phyloP scores from a whole-genome alignment of 176 grass and related monocot genomes.

The Rhynchospora breviuscula region DNA sequence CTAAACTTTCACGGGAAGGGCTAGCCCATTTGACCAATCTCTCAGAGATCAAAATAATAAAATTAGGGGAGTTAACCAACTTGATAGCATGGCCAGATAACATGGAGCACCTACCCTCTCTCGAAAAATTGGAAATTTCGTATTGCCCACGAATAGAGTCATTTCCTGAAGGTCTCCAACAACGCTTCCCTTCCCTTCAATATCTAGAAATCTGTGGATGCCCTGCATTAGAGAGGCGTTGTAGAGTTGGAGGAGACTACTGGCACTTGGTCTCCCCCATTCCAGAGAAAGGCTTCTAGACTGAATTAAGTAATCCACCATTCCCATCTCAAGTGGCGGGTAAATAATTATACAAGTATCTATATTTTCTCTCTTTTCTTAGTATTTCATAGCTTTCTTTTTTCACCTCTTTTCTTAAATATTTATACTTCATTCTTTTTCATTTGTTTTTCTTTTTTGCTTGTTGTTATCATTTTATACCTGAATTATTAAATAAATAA shows the following conservation, averaged over 20 bases:
- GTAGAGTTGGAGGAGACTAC: neutral
- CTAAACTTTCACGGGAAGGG: neutral
- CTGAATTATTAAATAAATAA: too few species aligned
- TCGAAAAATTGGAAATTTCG: neutral
- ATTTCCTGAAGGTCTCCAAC: neutral
- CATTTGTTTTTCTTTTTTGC: too few species aligned
- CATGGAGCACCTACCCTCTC: neutral
- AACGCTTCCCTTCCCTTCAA: neutral
- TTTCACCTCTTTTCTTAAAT: too few species aligned
- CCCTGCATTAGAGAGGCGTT: neutral
- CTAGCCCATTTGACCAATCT: neutral
- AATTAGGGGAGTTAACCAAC: neutral
- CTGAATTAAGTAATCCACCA: too few species aligned
- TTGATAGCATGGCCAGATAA: neutral
- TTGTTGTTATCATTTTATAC: too few species aligned
- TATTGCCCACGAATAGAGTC: neutral
- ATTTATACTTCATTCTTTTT: too few species aligned
- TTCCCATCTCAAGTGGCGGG: too few species aligned
- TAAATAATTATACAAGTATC: too few species aligned
- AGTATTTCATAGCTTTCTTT: too few species aligned
- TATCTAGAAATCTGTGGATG: neutral
- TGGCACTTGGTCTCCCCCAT: neutral
- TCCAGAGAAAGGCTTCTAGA: neutral
- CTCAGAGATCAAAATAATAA: neutral
- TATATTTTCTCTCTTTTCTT: too few species aligned